phyloP scores from a whole-genome alignment of 345 rosid genomes.

The Sisymbrium irio region DNA sequence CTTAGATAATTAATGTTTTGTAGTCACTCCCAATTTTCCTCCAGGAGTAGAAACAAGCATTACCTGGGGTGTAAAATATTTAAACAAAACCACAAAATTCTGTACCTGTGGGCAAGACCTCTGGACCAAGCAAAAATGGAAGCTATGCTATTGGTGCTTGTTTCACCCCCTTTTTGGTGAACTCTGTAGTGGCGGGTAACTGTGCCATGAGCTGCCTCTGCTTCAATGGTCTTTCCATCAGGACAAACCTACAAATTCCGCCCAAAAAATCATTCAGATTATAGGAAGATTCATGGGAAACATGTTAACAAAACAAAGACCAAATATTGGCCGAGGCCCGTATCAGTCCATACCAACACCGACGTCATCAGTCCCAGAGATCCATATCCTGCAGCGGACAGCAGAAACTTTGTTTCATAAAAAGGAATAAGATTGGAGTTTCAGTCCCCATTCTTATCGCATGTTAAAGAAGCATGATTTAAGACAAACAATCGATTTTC shows the following conservation, averaged over 20 bases:
- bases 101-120: slow-evolving; percentile 81
- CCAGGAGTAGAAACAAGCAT: not conserved
- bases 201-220: slow-evolving; percentile 88
- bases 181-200: slow-evolving; percentile 84
- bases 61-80: not conserved
- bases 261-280: not conserved
- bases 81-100: not conserved
- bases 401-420: slow-evolving; percentile 12
- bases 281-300: not conserved
- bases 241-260: slow-evolving; percentile 69
- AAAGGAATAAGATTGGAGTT: not conserved
- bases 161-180: slow-evolving; percentile 84
- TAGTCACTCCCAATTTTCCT: not conserved
- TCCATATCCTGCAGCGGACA: slow-evolving; percentile 66
- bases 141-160: slow-evolving; percentile 89
- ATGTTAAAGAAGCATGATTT: slow-evolving; percentile 39
- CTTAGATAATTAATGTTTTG: too few relatives aligned
- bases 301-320: not conserved
- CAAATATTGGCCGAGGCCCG: not conserved
- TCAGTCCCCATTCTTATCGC: not conserved
- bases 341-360: slow-evolving; percentile 56
- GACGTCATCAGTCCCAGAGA: slow-evolving; percentile 98
- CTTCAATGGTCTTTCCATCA: slow-evolving; percentile 86
- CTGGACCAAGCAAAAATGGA: slow-evolving; percentile 86
- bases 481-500: slow-evolving; percentile 47